phyloP scores from a whole-genome alignment of 2,329 filamentous ascomycete genomes.

The Ophiostoma himal-ulmi region DNA sequence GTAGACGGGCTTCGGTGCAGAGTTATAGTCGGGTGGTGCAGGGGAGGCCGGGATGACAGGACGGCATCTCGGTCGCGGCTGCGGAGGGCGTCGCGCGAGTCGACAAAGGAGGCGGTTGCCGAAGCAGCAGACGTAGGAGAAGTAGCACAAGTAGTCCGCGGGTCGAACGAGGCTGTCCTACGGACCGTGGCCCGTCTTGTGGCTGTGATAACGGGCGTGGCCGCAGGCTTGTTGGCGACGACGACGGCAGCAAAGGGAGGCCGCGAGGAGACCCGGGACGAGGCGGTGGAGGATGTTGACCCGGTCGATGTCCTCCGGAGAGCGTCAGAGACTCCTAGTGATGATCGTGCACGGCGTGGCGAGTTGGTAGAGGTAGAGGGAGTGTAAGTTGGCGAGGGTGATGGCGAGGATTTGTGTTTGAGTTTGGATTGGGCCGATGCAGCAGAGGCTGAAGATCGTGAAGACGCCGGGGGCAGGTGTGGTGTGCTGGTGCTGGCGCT shows the following conservation, averaged over 20 bases:
- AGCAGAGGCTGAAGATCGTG: not conserved
- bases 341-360: constrained; percentile 9
- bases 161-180: not conserved
- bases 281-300: not conserved
- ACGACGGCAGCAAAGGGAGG: constrained; percentile 1
- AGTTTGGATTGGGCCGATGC: not conserved
- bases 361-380: not conserved
- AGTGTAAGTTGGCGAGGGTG: not conserved
- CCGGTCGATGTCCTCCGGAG: not conserved
- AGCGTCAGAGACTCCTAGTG: not conserved
- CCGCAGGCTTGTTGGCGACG: not conserved
- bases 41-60: constrained; percentile 14
- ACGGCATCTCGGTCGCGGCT: constrained; percentile 38
- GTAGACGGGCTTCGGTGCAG: constrained; percentile 10
- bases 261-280: not conserved
- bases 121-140: not conserved
- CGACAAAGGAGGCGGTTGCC: constrained; percentile 28
- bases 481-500: constrained; percentile 5
- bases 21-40: constrained; percentile 16
- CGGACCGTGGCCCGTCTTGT: not conserved
- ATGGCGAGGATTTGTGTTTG: no score
- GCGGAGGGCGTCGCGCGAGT: constrained; percentile 11
- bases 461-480: not conserved
- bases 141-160: not conserved
- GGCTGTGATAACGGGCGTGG: not conserved